phyloP scores from a whole-genome alignment of 2,329 filamentous ascomycete genomes.

The Pseudopyricularia cyperi region DNA sequence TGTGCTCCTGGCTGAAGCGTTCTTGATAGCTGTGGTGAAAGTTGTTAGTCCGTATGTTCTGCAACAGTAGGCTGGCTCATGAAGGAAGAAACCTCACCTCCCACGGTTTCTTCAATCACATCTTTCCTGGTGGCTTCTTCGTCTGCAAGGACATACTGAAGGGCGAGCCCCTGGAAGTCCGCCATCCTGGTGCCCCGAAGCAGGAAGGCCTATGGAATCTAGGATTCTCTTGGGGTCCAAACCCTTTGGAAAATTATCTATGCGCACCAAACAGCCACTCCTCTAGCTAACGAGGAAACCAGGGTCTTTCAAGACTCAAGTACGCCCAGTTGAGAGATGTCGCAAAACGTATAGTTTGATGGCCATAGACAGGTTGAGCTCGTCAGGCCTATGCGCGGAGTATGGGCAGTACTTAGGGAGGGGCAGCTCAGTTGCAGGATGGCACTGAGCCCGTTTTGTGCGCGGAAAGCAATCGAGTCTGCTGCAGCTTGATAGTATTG shows the following conservation, averaged over 20 bases:
- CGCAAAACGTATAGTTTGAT: no score
- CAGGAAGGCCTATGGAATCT: not conserved
- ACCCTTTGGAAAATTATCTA: not conserved
- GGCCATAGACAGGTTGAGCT: no score
- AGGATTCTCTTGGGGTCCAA: not conserved
- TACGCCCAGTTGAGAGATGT: no score
- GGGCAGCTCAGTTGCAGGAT: no score
- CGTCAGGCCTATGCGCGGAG: no score
- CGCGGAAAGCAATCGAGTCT: no score
- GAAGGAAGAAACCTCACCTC: slow-evolving; percentile 4
- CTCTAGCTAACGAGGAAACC: no score
- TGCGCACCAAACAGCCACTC: no score
- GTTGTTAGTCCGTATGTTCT: not conserved
- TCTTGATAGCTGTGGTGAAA: slow-evolving; percentile 8
- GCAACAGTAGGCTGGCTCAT: not conserved
- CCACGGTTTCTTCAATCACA: slow-evolving; percentile 7
- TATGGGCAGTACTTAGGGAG: no score
- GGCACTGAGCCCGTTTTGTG: no score
- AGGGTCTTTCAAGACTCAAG: no score
- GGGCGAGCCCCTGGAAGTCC: slow-evolving; percentile 11
- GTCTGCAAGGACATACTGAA: slow-evolving; percentile 12
- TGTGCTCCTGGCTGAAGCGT: slow-evolving; percentile 8
- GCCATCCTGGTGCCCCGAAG: slow-evolving; percentile 6
- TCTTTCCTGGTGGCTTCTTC: slow-evolving; percentile 7
- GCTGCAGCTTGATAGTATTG: no score